Conservation (phyloP, 768 basidiomycete genomes). For the Tulasnella sp. region DNA sequence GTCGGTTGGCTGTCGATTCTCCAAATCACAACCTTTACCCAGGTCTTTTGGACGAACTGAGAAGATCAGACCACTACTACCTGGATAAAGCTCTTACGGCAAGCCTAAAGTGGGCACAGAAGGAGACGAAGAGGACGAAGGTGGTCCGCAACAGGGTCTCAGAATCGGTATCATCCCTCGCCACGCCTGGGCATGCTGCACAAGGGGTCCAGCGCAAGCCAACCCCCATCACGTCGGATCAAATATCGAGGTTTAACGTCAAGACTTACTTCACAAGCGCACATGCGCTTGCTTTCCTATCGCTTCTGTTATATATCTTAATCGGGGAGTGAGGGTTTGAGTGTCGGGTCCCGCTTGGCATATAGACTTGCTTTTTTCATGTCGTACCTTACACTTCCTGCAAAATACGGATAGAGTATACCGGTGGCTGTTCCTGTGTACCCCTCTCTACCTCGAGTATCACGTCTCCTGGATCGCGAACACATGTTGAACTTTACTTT, state of each 20-base stretch:
- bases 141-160: neutral
- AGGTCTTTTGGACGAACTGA: neutral
- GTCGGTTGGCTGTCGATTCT: neutral
- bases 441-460: no score
- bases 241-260: neutral
- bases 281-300: neutral
- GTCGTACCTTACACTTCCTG: no score
- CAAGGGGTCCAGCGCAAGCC: neutral
- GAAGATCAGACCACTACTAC: neutral
- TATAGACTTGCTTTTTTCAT: no score
- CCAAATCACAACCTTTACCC: neutral
- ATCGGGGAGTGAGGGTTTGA: neutral
- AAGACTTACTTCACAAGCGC: neutral
- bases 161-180: neutral
- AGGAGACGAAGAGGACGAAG: neutral
- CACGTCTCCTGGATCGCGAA: no score
- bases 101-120: neutral
- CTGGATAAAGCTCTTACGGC: neutral
- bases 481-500: no score
- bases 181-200: neutral
- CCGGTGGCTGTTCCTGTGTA: no score
- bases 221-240: neutral
- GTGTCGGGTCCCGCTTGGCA: no score
- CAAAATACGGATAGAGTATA: no score
- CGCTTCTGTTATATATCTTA: neutral